A percentile compares a stretch with the other conserved stretches of the same genome.
Evolutionary conservation across 345 rosid genomes (phyloP).

Genomic region (Lepidium aucheri): DNA sequence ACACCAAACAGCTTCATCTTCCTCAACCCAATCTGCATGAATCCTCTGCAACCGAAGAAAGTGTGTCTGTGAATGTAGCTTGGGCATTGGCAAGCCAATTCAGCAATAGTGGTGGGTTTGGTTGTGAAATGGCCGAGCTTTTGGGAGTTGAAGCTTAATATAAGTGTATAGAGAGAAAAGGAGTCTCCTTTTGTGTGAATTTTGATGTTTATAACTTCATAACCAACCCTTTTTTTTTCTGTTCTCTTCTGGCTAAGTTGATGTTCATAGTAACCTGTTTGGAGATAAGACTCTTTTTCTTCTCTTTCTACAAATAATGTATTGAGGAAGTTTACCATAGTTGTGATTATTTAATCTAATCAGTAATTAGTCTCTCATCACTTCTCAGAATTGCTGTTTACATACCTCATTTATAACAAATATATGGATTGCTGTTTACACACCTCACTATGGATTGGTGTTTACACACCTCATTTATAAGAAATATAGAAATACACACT

Average conservation of each 20-base stretch:
- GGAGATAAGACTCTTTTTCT: background rate
- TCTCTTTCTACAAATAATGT: slow-evolving; percentile 15
- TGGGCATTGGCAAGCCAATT: slow-evolving; percentile 6
- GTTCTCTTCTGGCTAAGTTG: background rate
- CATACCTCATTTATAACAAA: too few species aligned
- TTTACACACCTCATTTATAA: too few species aligned
- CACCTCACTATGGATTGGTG: too few species aligned
- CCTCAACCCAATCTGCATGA: slow-evolving; percentile 1
- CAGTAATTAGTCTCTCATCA: background rate
- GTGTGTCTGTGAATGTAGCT: slow-evolving; percentile 1
- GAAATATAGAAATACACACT: too few species aligned
- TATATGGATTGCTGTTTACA: too few species aligned
- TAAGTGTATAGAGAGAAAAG: slow-evolving; percentile 13
- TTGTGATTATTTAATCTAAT: background rate
- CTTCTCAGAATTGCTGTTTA: too few species aligned
- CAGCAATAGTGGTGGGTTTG: slow-evolving; percentile 24
- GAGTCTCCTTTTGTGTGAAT: background rate
- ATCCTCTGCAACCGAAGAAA: slow-evolving; percentile 13
- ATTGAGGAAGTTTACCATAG: background rate
- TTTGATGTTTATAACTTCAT: slow-evolving; percentile 11
- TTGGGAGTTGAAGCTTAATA: slow-evolving; percentile 22
- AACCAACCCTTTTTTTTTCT: background rate
- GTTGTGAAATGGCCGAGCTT: slow-evolving; percentile 17
- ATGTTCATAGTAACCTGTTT: slow-evolving; percentile 7
- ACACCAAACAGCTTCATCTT: slow-evolving; percentile 34